Evolutionary conservation across 2,329 filamentous ascomycete species (phyloP).

Genomic region (Diaporthe australafricana): DNA sequence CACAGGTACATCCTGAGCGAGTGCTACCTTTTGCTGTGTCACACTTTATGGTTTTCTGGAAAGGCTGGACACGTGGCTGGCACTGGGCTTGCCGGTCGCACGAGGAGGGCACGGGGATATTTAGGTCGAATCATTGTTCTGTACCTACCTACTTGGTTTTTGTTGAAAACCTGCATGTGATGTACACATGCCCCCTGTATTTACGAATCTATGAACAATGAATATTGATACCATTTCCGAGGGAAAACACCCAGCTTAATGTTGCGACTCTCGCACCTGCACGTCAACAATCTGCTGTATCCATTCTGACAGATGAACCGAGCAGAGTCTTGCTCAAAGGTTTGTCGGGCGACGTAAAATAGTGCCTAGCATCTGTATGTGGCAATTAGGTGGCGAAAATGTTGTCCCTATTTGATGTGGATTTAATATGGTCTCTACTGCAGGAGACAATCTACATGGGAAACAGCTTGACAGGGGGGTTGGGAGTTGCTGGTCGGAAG

Average conservation of each 20-base stretch:
- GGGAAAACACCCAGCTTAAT: not conserved
- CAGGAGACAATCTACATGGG: constrained; percentile 2
- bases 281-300: not conserved
- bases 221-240: constrained; percentile 36
- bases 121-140: constrained; percentile 32
- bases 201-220: constrained; percentile 36
- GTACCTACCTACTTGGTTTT: constrained; percentile 24
- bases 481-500: not conserved
- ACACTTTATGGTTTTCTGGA: constrained; percentile 29
- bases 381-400: constrained; percentile 8
- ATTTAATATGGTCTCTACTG: not conserved
- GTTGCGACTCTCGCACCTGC: not conserved
- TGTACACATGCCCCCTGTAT: constrained; percentile 32
- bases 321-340: not conserved
- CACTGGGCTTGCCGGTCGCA: constrained; percentile 32
- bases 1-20: constrained; percentile 22
- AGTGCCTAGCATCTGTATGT: not conserved
- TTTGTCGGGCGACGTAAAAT: not conserved
- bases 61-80: constrained; percentile 28
- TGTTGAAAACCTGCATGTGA: constrained; percentile 32
- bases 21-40: constrained; percentile 19
- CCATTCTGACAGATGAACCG: not conserved
- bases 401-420: not conserved
- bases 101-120: constrained; percentile 21
- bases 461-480: not conserved